Base-by-base conservation (phyloP, 768 basidiomycete genomes). In the Agaricus subrufescens region DNA sequence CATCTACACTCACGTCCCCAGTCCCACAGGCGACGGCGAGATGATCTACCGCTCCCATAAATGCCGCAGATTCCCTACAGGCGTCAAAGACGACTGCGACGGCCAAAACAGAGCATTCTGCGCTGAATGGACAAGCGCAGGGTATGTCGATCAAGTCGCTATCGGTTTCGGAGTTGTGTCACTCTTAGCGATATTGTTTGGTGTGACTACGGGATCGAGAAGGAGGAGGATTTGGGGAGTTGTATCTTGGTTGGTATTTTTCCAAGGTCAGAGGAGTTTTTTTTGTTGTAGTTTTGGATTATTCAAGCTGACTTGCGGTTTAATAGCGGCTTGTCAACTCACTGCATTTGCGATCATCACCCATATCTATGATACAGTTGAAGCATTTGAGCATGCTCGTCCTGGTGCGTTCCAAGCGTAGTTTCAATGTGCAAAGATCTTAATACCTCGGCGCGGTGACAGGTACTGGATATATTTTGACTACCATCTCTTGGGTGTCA, bases 191-290 rank as follows among this genome's bases (percentile, higher is more conserved):
- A 75, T 91, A 47, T 63, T 85, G 42, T 75, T 91, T 56, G 89
- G 89, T 3, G 76, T 89, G 19, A 87, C 79, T 63, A 89, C 89
- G 0, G 83, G 83, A 63, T 87, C 87, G 14, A 75, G 89, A 50
- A 75, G 89, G 60, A 75, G 87, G 56, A 80, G 89, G 60, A 84
- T 90, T 31, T 91, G 89, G 89, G 82, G 79, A 65, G 85, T 81
- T 1, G 85, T 86, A 1, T 87, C 86, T 7, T 82, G 80, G 14
- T 67, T 91, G 9, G 72, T 88, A 11, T 67, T 82, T 14, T 62
- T 89, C 19, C 84, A 88, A 63, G 80, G 88, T 86, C 19, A 19
- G 19, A 19, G 61, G 44, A 71, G 63, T 54, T 39, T 29, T 30
- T 12, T 19, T 15, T 1, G 6, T 14, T 14, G 23, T 37, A 34